Evolutionary conservation across 2,329 filamentous ascomycete species (phyloP).

Genomic region (Trichoderma sp.): DNA sequence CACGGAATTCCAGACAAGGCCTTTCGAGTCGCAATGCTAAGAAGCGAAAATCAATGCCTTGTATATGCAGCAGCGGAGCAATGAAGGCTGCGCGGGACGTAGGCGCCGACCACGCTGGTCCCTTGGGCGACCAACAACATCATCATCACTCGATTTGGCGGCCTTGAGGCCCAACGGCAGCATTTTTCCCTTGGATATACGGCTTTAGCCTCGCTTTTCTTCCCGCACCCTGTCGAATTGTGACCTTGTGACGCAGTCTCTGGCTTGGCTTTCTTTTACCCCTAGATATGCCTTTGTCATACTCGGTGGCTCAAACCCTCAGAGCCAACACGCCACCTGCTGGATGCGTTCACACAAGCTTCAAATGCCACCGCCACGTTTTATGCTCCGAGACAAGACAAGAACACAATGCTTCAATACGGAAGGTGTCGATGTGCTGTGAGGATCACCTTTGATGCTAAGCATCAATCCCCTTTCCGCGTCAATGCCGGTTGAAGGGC

Average conservation of each 20-base stretch:
- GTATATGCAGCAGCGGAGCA: neutral
- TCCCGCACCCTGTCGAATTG: conserved; percentile 23
- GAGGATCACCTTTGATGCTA: neutral
- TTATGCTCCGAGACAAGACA: conserved; percentile 16
- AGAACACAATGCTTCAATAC: neutral
- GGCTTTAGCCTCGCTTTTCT: conserved; percentile 19
- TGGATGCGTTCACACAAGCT: neutral
- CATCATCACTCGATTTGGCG: neutral
- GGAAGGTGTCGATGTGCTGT: neutral
- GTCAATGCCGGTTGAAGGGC: neutral
- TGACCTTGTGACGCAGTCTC: conserved; percentile 18
- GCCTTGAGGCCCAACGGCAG: conserved; percentile 15
- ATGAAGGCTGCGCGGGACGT: conserved; percentile 12
- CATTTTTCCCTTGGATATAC: neutral
- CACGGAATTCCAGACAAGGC: neutral
- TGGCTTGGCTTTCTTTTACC: neutral
- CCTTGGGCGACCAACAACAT: conserved; percentile 12
- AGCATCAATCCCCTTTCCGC: neutral
- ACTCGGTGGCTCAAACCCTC: conserved; percentile 1
- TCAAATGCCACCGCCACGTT: conserved; percentile 11
- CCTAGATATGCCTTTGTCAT: conserved; percentile 7
- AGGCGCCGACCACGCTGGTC: conserved; percentile 12
- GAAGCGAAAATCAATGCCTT: neutral
- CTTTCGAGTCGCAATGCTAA: conserved; percentile 1
- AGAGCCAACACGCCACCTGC: neutral